Evolutionary conservation across 106 monocot genomes (phyloP).

Genomic region (Amphibolis antarctica): DNA sequence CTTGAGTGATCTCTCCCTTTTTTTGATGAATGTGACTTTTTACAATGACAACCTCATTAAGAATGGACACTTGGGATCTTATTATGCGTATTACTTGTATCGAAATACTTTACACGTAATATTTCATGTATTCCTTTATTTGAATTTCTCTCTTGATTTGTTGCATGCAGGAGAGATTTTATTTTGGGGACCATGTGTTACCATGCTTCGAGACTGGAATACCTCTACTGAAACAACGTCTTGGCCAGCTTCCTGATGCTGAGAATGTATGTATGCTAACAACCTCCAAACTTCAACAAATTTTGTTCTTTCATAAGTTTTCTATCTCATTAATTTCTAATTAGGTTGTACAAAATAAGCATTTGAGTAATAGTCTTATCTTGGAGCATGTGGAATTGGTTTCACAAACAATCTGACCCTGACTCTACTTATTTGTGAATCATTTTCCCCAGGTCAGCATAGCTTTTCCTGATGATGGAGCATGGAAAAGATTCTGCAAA

Average conservation of each 20-base stretch:
- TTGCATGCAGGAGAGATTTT: slow-evolving; percentile 81
- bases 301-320: not conserved
- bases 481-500: slow-evolving; percentile 99
- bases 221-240: slow-evolving; percentile 68
- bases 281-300: not conserved
- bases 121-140: not conserved
- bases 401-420: not conserved
- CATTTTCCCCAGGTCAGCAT: slow-evolving; percentile 54
- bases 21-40: too few species aligned
- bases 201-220: slow-evolving; percentile 98
- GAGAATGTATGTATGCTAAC: slow-evolving; percentile 39
- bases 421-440: not conserved
- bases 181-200: slow-evolving; percentile 93
- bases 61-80: too few species aligned
- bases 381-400: not conserved
- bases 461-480: slow-evolving; percentile 98
- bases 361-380: too few species aligned
- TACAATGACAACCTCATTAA: too few species aligned
- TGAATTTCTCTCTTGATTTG: not conserved
- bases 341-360: not conserved
- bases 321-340: not conserved
- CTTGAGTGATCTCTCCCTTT: too few species aligned
- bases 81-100: too few species aligned
- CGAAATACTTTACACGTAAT: not conserved
- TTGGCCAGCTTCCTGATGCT: slow-evolving; percentile 73